phyloP scores from a whole-genome alignment of 805 yeast genomes.

The Suhomyces tanzawaensis region DNA sequence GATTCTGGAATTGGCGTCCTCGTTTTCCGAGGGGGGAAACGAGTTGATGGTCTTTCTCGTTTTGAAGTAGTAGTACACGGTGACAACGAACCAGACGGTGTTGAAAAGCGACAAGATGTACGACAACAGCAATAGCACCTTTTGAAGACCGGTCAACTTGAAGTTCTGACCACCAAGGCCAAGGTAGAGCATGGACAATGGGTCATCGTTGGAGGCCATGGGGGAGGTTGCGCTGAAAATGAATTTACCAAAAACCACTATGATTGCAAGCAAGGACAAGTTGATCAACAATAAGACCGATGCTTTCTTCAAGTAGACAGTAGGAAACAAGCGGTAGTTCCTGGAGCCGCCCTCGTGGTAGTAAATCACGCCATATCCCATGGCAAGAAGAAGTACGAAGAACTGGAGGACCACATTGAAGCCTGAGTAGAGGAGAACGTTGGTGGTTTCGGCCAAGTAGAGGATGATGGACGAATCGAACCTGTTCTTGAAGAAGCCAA shows the following conservation, averaged over 20 bases:
- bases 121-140: background rate
- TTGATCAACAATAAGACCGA: slow-evolving; percentile 2
- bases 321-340: slow-evolving; percentile 24
- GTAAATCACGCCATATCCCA: slow-evolving; percentile 37
- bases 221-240: background rate
- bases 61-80: slow-evolving; percentile 21
- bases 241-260: background rate
- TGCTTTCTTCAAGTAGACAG: slow-evolving; percentile 8
- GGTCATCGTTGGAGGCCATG: background rate
- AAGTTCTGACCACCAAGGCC: background rate
- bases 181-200: background rate
- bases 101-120: background rate
- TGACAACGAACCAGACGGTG: slow-evolving; percentile 13
- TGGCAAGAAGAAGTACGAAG: slow-evolving; percentile 24
- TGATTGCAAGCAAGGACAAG: background rate
- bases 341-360: slow-evolving; percentile 21
- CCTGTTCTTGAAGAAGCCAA: slow-evolving; percentile 13
- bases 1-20: slow-evolving; percentile 16
- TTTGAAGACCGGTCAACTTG: background rate
- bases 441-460: background rate
- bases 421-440: slow-evolving; percentile 2
- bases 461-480: background rate
- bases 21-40: slow-evolving; percentile 26
- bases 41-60: slow-evolving; percentile 26
- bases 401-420: slow-evolving; percentile 9